phyloP scores from a whole-genome alignment of 805 yeast species.

The Kazachstania martiniae region DNA sequence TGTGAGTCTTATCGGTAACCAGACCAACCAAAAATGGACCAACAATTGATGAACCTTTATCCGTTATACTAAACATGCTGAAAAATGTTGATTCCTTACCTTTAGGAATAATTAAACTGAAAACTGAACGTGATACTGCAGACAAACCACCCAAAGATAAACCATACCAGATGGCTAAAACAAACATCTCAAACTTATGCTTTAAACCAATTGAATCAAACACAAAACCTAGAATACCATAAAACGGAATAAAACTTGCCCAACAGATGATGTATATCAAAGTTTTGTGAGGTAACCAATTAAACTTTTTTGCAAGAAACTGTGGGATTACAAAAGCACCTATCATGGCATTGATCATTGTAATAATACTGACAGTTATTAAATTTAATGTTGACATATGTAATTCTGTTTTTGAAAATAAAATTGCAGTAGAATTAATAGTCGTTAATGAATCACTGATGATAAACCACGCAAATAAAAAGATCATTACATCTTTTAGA shows the following conservation, averaged over 20 bases:
- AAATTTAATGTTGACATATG: slow-evolving; percentile 58
- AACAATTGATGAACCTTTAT: slow-evolving; percentile 65
- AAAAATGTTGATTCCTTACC: slow-evolving; percentile 71
- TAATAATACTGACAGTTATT: slow-evolving; percentile 52
- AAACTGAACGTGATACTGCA: slow-evolving; percentile 58
- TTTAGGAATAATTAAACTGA: slow-evolving; percentile 56
- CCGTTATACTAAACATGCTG: slow-evolving; percentile 67
- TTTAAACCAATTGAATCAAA: slow-evolving; percentile 45
- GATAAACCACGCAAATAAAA: slow-evolving; percentile 65
- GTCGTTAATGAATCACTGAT: slow-evolving; percentile 69
- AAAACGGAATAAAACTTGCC: slow-evolving; percentile 58
- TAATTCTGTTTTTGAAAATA: slow-evolving; percentile 63
- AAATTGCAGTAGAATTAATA: slow-evolving; percentile 66
- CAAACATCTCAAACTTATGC: slow-evolving; percentile 56
- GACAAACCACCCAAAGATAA: slow-evolving; percentile 62
- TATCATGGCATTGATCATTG: slow-evolving; percentile 54
- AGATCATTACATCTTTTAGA: slow-evolving; percentile 54
- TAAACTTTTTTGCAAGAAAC: slow-evolving; percentile 27
- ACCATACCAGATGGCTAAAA: slow-evolving; percentile 67
- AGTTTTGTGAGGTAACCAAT: slow-evolving; percentile 36
- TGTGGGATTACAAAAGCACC: slow-evolving; percentile 56
- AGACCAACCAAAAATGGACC: slow-evolving; percentile 69
- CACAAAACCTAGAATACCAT: slow-evolving; percentile 59
- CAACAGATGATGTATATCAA: slow-evolving; percentile 45
- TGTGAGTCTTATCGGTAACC: slow-evolving; percentile 62